A percentile compares a stretch with the other conserved stretches of the same genome.
Conservation (phyloP, 192 early-diverging fungal genomes). For the Podila epigama region DNA sequence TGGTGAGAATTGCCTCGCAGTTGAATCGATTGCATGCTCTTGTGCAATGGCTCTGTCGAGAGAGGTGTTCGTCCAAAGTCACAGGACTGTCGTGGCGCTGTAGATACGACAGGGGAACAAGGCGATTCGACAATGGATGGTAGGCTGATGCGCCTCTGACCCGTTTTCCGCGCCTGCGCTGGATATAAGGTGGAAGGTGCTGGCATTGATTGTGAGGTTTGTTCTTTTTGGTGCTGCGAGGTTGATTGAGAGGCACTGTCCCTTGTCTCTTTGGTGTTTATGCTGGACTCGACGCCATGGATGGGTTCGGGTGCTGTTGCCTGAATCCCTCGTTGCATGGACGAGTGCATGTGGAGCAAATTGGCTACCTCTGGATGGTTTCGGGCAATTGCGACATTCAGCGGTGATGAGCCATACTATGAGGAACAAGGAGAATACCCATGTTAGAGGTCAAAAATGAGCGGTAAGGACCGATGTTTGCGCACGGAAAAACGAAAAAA, state of each 20-base stretch:
- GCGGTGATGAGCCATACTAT: slow-evolving; percentile 59
- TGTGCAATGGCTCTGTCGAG: slow-evolving; percentile 11
- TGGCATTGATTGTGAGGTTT: background rate
- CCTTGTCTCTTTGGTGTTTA: slow-evolving; percentile 28
- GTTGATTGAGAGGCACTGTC: slow-evolving; percentile 25
- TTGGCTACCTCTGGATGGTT: slow-evolving; percentile 59
- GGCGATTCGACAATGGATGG: slow-evolving; percentile 39
- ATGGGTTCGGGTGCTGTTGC: slow-evolving; percentile 3
- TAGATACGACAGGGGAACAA: slow-evolving; percentile 6
- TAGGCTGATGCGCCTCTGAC: slow-evolving; percentile 38
- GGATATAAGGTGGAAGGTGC: background rate
- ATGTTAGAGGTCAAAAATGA: too few species aligned
- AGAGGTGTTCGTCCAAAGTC: slow-evolving; percentile 17
- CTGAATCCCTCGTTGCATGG: slow-evolving; percentile 38
- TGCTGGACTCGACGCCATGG: slow-evolving; percentile 11
- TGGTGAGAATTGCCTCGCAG: background rate
- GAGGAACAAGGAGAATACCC: background rate
- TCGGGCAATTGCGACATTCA: slow-evolving; percentile 57
- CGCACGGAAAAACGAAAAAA: background rate
- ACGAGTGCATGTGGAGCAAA: slow-evolving; percentile 20
- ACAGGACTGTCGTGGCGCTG: slow-evolving; percentile 25
- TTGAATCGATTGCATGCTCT: background rate
- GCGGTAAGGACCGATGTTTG: too few species aligned
- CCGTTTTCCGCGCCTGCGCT: background rate
- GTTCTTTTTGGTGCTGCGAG: background rate